Base-by-base conservation (phyloP, 768 basidiomycete genomes). In the Daedalea quercina region DNA sequence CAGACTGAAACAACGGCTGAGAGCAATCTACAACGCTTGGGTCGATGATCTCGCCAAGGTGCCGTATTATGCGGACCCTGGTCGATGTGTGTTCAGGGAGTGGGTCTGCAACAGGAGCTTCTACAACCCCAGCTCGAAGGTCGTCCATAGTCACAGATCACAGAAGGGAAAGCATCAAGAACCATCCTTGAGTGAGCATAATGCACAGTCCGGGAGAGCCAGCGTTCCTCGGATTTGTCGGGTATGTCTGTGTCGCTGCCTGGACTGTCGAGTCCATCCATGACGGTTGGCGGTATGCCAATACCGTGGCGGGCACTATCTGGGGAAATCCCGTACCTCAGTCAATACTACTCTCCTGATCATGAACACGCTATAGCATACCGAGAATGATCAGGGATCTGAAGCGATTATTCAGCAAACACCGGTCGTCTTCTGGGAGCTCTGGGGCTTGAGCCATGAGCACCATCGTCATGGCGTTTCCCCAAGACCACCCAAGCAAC, bases 401-500 rank as follows among this genome's bases (percentile, higher is more conserved):
- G 9, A 31, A 9, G 19, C 44, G 15, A 47, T 34, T 2, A 47
- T n/a, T 6, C 26, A 31, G 28, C 11, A 31, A 11, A 31, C 28
- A 35, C 22, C 26, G 33, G 13, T 25, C 25, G 4, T 47, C 25
- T 15, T 8, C 9, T 12, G 52, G 34, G 17, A 53, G 45, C 12
- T 19, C 19, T 11, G 19, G 34, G 6, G 52, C 52, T 37, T 58
- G 26, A 26, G 56, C 48, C 19, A 60, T 47, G 1, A 56, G 26
- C 25, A 70, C 58, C 9, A 64, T 25, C 11, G 65, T 56, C 17
- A 57, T 59, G 1, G 56, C 47, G 4, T 58, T 59, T 0, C 69
- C 73, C 11, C 69, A 25, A 4, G 71, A 73, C 73, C 73, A 74
- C 1, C 71, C 71, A 0, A 69, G 49, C 8, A 56, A 3, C 4